Evolutionary conservation across 163 green algal genomes (phyloP).

Genomic region (Scenedesmus sp.): DNA sequence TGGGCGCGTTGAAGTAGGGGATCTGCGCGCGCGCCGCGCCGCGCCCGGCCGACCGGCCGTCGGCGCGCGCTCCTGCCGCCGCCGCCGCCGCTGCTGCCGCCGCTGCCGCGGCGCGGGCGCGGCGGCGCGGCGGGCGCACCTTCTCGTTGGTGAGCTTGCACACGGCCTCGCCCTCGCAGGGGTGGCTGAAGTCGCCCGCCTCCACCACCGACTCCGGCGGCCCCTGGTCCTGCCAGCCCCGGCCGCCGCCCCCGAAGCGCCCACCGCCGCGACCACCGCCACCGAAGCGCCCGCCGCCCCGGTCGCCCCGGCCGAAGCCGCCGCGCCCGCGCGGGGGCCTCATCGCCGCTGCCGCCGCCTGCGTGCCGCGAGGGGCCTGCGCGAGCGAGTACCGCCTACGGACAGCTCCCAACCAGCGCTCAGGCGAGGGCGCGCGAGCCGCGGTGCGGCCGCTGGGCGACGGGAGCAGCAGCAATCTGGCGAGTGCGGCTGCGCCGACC

Average conservation of each 20-base stretch:
- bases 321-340: conserved; percentile 41
- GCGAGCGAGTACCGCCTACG: too few species aligned
- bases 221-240: conserved; percentile 63
- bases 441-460: too few species aligned
- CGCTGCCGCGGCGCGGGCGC: neutral
- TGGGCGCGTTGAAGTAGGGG: conserved; percentile 99
- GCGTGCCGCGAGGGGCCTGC: too few species aligned
- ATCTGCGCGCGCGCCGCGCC: conserved; percentile 67
- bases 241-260: conserved; percentile 58
- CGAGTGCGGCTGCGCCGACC: too few species aligned
- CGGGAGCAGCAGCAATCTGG: too few species aligned
- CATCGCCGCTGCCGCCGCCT: conserved; percentile 32
- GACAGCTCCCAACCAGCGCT: too few species aligned
- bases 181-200: conserved; percentile 90
- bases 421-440: too few species aligned
- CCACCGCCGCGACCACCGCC: conserved; percentile 42
- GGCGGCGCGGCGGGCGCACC: conserved; percentile 55
- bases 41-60: too few species aligned
- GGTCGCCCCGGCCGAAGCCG: conserved; percentile 52
- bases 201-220: conserved; percentile 86
- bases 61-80: neutral
- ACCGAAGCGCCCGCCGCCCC: conserved; percentile 43
- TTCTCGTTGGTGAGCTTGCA: conserved; percentile 96
- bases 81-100: neutral
- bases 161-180: conserved; percentile 97